These are phyloP conservation scores for Plasmodium relictum DNA, from an alignment of 169 alveolate genomes.

Conservation along the genomic window DNA sequence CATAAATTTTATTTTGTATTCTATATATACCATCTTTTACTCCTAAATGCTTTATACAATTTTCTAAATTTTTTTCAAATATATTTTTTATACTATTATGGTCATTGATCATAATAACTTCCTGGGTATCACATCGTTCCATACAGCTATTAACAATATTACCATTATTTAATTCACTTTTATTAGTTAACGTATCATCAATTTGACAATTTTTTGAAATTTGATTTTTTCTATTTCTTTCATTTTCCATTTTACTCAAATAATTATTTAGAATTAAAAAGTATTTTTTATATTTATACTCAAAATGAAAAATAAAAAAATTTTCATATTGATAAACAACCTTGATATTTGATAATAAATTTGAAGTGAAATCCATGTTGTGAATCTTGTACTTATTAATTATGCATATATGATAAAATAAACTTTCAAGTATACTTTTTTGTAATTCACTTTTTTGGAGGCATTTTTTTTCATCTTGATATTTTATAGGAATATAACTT, in stretches of 20 bases:
- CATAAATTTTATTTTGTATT: slow-evolving; percentile 68
- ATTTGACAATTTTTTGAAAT: not conserved
- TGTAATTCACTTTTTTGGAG: slow-evolving; percentile 31
- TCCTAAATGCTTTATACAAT: slow-evolving; percentile 24
- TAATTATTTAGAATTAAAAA: slow-evolving; percentile 62
- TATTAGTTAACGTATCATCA: not conserved
- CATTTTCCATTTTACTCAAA: not conserved
- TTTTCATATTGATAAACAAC: slow-evolving; percentile 19
- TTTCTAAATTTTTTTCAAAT: slow-evolving; percentile 5
- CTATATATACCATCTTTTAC: slow-evolving; percentile 68
- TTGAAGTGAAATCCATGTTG: slow-evolving; percentile 31
- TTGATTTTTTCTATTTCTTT: not conserved
- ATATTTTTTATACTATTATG: slow-evolving; percentile 11
- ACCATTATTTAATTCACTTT: too few relatives aligned
- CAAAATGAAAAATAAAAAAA: slow-evolving; percentile 47
- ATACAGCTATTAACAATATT: not conserved
- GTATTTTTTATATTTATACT: slow-evolving; percentile 43
- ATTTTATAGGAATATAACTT: slow-evolving; percentile 82
- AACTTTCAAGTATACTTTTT: slow-evolving; percentile 52
- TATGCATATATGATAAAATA: slow-evolving; percentile 63
- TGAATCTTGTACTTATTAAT: slow-evolving; percentile 27
- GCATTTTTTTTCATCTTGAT: slow-evolving; percentile 48
- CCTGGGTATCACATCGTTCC: not conserved
- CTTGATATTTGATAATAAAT: slow-evolving; percentile 36
- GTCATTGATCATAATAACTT: slow-evolving; percentile 10